Base-by-base conservation (phyloP, 73 alveolate genomes). In the Tetrahymena malaccensis region DNA sequence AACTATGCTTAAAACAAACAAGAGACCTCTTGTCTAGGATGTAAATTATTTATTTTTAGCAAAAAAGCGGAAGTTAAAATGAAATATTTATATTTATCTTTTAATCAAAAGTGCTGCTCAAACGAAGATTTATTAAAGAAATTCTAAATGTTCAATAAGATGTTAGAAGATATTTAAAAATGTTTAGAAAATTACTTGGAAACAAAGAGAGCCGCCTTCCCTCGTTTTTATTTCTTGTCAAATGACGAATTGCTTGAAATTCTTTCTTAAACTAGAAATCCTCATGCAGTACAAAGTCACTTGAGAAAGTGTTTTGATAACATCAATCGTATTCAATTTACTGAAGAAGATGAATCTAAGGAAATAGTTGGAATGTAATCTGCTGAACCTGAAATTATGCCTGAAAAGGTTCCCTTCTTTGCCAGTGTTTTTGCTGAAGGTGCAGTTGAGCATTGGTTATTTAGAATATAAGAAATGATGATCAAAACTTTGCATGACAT, bases 121-220 rank as follows among this genome's bases (percentile, higher is more conserved):
- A 96, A 97, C 85, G 99, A 99, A 89, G 99, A 99, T 56, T 96
- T 99, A 44, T 98, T 99, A 84, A 97, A 97, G 85, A 99, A 98
- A 97, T 98, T 99, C 97, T 96, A 98, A 55, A 96, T 95, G 89
- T 97, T 97, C 84, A 99, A 99, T 96, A 99, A 98, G 94, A 97
- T 96, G 93, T 95, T 99, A 35, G 99, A 99, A 94, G 99, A 98
- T 94, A 99, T 99, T 43, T 98, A 99, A 97, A 99, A 99, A 94
- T 98, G 99, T 6, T 95, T 99, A 44, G 99, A 99, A 95, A 99
- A 98, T 95, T 99, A 99, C 96, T 96, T 99, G 83, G 99, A 99
- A 97, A 99, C 99, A 35, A 99, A 99, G 98, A 98, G 99, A 96
- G 98, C 99, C 15, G 99, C 99, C 19, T 99, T 99, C 98, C 99